A percentile compares a stretch with the other conserved stretches of the same genome.
These are phyloP conservation scores for Chaetothyriales sp. DNA, from an alignment of 2,329 filamentous ascomycete species.

Conservation along the genomic window DNA sequence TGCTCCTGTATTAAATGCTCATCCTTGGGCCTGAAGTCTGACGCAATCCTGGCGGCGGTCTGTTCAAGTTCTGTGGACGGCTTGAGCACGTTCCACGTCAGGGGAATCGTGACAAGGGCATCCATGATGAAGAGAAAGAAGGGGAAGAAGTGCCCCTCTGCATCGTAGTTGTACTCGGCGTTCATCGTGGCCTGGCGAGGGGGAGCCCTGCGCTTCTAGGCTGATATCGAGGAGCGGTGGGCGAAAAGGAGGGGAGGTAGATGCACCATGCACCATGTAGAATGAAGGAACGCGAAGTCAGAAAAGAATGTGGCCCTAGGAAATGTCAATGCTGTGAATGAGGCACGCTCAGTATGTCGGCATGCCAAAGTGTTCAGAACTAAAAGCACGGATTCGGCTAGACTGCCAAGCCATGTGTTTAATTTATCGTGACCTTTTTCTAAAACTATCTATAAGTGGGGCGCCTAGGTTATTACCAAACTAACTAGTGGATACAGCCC, in stretches of 20 bases:
- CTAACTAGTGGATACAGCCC: too few relatives aligned
- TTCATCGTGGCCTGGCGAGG: constrained; percentile 38
- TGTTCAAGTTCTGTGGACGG: constrained; percentile 55
- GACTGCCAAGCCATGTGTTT: not conserved
- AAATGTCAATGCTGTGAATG: not conserved
- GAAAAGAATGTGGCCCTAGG: not conserved
- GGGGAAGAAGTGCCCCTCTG: constrained; percentile 96
- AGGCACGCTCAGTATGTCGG: not conserved
- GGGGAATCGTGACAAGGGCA: constrained; percentile 72
- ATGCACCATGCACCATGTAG: not conserved
- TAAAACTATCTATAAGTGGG: too few relatives aligned
- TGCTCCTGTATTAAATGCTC: constrained; percentile 68
- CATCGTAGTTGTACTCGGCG: constrained; percentile 97
- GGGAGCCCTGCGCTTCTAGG: not conserved
- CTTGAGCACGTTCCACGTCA: constrained; percentile 78
- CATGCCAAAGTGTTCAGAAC: not conserved
- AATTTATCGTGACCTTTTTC: too few relatives aligned
- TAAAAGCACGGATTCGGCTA: not conserved
- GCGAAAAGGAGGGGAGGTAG: not conserved
- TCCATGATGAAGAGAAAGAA: constrained; percentile 93
- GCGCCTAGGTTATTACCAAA: too few relatives aligned
- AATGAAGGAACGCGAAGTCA: not conserved
- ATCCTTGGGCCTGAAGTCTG: constrained; percentile 69
- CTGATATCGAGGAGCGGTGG: not conserved
- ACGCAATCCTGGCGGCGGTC: constrained; percentile 68